phyloP scores from a whole-genome alignment of 129 eudicot species.

The Lonicera japonica region DNA sequence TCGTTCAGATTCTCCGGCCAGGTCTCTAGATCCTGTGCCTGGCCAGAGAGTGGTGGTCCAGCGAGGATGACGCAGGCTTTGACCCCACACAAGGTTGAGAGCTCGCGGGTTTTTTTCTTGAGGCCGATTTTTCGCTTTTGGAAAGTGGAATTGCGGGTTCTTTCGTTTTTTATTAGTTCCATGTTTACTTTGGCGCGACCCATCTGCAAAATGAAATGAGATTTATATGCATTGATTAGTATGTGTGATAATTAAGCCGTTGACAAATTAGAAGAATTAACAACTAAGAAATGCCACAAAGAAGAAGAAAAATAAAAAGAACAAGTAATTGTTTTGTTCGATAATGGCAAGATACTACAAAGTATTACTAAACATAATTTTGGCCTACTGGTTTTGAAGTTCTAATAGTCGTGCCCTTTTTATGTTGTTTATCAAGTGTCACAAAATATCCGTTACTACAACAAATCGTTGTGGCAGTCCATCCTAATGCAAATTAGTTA shows the following conservation, averaged over 20 bases:
- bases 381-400: too few species aligned
- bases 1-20: neutral
- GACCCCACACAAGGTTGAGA: conserved; percentile 14
- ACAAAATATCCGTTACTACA: too few species aligned
- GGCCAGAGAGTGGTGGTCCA: neutral
- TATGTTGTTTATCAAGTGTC: too few species aligned
- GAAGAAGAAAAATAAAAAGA: neutral
- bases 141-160: neutral
- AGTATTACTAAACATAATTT: too few species aligned
- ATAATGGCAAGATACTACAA: too few species aligned
- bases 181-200: conserved; percentile 8
- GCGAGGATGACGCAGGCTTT: conserved; percentile 5
- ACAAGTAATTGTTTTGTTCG: too few species aligned
- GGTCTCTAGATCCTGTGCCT: neutral
- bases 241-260: too few species aligned
- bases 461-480: too few species aligned
- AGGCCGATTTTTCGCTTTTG: conserved; percentile 3
- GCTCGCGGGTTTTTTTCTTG: conserved; percentile 14
- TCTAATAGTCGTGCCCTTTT: too few species aligned
- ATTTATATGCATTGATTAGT: too few species aligned
- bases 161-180: conserved; percentile 13
- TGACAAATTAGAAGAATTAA: neutral
- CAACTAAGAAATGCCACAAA: neutral
- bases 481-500: too few species aligned
- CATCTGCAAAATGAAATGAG: conserved; percentile 2